A percentile compares a stretch with the other conserved stretches of the same genome.
phyloP scores from a whole-genome alignment of 805 yeast species.

The Ogataea corticis region DNA sequence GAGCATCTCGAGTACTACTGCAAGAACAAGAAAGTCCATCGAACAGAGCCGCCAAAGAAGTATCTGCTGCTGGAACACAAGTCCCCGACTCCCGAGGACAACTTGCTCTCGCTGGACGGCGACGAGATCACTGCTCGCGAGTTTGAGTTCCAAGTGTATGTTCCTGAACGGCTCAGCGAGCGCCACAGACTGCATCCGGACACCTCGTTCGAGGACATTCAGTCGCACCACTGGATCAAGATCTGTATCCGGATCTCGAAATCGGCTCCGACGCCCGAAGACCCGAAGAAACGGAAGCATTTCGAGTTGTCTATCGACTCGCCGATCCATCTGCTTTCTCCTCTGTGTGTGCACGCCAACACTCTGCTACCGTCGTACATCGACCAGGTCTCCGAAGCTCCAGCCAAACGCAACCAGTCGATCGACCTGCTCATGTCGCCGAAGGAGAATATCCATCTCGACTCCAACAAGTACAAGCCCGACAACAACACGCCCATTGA shows the following conservation, averaged over 20 bases:
- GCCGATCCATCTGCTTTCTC: constrained; percentile 81
- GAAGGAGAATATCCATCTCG: constrained; percentile 28
- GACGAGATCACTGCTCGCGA: constrained; percentile 71
- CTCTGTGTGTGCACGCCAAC: constrained; percentile 77
- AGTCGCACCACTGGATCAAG: constrained; percentile 95
- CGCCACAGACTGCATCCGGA: constrained; percentile 76
- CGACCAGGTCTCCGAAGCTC: constrained; percentile 22
- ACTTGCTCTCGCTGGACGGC: constrained; percentile 43
- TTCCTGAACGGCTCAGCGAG: constrained; percentile 67
- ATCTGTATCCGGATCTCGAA: constrained; percentile 78
- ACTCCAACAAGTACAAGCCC: constrained; percentile 59
- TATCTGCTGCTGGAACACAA: constrained; percentile 78
- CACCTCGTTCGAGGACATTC: constrained; percentile 75
- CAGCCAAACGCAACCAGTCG: constrained; percentile 7
- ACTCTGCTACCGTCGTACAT: constrained; percentile 74
- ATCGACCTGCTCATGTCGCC: constrained; percentile 33
- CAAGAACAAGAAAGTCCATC: constrained; percentile 79
- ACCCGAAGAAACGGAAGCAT: constrained; percentile 68
- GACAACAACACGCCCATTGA: constrained; percentile 41
- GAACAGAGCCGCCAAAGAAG: constrained; percentile 88
- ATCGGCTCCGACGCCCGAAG: constrained; percentile 49
- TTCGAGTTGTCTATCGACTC: constrained; percentile 94
- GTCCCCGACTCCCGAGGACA: constrained; percentile 52
- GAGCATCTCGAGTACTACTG: constrained; percentile 92
- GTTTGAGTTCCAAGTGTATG: constrained; percentile 80